phyloP scores from a whole-genome alignment of 148 eudicot genomes.

The Cornus controversa region DNA sequence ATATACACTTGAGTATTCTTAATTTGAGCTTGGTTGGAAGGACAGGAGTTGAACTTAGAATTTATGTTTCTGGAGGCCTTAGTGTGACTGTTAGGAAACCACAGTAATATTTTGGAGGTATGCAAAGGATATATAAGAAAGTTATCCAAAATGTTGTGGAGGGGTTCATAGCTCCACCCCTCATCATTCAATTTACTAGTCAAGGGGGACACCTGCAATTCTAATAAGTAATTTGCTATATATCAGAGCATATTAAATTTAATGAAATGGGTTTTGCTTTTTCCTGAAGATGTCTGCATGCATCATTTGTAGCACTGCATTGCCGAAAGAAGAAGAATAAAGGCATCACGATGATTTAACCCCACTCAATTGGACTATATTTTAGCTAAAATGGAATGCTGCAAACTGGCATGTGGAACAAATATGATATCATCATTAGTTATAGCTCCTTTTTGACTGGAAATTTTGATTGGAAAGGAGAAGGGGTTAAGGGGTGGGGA shows the following conservation, averaged over 20 bases:
- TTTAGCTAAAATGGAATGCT: background rate
- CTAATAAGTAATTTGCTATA: background rate
- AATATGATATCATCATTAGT: no score
- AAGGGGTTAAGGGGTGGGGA: no score
- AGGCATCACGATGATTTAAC: background rate
- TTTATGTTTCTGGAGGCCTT: no score
- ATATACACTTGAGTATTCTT: background rate
- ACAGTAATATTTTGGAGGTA: no score
- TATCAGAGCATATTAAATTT: background rate
- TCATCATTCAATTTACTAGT: background rate
- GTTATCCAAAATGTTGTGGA: no score
- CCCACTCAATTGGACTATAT: background rate
- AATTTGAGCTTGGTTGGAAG: no score
- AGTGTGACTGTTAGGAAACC: no score
- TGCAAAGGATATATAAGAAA: no score
- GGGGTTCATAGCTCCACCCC: no score
- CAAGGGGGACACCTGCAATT: background rate
- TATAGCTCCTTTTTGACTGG: background rate
- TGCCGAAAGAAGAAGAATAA: background rate
- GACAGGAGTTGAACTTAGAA: background rate
- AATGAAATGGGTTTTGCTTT: background rate
- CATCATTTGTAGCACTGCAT: background rate
- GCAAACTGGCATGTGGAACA: background rate
- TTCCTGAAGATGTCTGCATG: background rate
- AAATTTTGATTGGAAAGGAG: no score